Evolutionary conservation across 805 yeast species (phyloP), one percentile per base, ranked within the genome.

Genomic region (Ogataea thermomethanolica): DNA sequence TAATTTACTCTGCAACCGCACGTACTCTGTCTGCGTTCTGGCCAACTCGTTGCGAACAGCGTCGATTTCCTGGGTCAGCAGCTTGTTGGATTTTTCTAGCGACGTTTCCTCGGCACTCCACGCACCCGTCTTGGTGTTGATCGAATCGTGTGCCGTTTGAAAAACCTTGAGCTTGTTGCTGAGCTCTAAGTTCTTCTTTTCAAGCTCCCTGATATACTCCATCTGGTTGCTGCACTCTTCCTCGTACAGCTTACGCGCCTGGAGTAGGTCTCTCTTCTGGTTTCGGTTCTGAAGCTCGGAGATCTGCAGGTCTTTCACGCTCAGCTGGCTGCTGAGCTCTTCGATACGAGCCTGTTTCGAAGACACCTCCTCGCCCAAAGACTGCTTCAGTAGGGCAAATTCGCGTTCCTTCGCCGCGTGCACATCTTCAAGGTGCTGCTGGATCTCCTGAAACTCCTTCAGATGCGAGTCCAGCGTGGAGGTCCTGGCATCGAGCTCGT

Each of bases 151-250:
- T 43, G 69, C 67, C 44, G 73, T 60, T 45, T 74, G 74, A 17
- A 78, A 62, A 8, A 66, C 63, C 45, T 71, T 70, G 41, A 82
- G 67, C 28, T 76, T 71, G 44, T 69, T 73, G 15, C 76, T 63
- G 53, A 81, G 78, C 7, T 70, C 63, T 37, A 78, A 62, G 44
- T 76, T 74, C 45, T 74, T 71, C 5, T 68, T 65, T 45, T 81
- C 87, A 43, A 73, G 51, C 29, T 67, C 69, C 49, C 69, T 62
- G 31, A 74, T 58, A 46, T 73, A 68, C 20, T 64, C 56, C 28
- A 74, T 50, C 51, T 77, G 81, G 21, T 68, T 57, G 17, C 31
- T 43, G 41, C 53, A 62, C 56, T 48, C 62, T 45, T 29, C 50
- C 46, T 58, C 64, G 39, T 55, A 57, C 23, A 64, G 28, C 8